Percentiles rank a stretch among this genome's conserved stretches.
Conservation (phyloP, 306 rosid genomes). For the Ochetophila trinervis region DNA sequence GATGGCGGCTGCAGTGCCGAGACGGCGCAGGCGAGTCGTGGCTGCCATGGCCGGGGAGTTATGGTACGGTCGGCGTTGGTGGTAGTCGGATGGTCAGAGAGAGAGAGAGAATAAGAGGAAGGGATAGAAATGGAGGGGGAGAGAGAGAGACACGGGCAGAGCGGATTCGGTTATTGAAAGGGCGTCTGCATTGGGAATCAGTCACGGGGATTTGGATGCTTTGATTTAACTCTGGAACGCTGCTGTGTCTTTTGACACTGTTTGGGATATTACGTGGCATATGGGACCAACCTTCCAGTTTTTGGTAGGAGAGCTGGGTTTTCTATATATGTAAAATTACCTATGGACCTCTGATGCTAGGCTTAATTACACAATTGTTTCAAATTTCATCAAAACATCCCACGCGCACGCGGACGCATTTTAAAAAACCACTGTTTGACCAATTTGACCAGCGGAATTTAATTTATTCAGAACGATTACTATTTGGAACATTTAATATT, state of each 20-base stretch:
- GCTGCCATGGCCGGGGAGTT: slow-evolving; percentile 30
- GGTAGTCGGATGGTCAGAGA: not conserved
- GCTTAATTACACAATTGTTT: too few species aligned
- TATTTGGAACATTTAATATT: too few species aligned
- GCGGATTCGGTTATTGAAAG: not conserved
- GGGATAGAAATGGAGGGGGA: not conserved
- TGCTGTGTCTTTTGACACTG: not conserved
- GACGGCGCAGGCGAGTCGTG: slow-evolving; percentile 55
- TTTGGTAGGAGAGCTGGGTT: too few species aligned
- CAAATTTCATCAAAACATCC: too few species aligned
- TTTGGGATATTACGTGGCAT: too few species aligned
- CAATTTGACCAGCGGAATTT: too few species aligned
- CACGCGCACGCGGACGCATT: too few species aligned
- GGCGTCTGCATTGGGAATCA: slow-evolving; percentile 33
- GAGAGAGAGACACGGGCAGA: not conserved
- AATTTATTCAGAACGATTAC: too few species aligned
- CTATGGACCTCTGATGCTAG: too few species aligned
- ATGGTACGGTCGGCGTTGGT: not conserved
- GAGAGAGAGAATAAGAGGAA: not conserved
- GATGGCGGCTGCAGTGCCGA: slow-evolving; percentile 40
- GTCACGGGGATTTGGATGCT: slow-evolving; percentile 17
- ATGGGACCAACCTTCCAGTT: too few species aligned
- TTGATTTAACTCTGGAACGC: not conserved
- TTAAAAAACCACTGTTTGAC: too few species aligned
- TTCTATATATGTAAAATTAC: too few species aligned